Conservation (phyloP, 306 rosid species). For the Carpinus fangiana region DNA sequence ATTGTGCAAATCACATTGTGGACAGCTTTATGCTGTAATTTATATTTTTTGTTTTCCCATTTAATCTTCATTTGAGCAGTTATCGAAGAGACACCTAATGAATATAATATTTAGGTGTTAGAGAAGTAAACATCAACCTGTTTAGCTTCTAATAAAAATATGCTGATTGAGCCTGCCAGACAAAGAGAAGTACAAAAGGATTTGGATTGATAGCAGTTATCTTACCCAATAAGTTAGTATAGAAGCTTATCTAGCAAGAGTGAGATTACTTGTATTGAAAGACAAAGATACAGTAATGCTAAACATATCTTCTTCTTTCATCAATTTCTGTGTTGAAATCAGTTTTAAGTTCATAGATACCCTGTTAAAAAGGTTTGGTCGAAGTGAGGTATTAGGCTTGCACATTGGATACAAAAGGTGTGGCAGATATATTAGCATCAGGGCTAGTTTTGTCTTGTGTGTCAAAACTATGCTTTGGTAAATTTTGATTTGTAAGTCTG, state of each 20-base stretch:
- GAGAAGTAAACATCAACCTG: neutral
- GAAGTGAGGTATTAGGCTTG: neutral
- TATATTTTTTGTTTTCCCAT: neutral
- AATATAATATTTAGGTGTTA: neutral
- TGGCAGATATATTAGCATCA: neutral
- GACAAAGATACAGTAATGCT: neutral
- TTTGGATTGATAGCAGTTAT: neutral
- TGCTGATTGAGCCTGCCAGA: neutral
- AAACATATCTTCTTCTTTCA: neutral
- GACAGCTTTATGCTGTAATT: neutral
- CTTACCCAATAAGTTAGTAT: neutral
- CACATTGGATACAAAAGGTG: neutral
- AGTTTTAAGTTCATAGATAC: neutral
- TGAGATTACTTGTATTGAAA: neutral
- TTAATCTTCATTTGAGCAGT: neutral
- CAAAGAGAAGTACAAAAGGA: neutral
- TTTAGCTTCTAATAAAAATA: neutral
- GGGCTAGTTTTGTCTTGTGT: neutral
- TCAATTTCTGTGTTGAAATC: neutral
- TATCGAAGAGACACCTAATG: neutral
- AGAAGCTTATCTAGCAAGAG: neutral
- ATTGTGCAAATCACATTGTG: neutral
- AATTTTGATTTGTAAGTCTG: neutral
- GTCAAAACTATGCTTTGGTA: neutral
- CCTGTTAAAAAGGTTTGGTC: neutral